A percentile compares a stretch with the other conserved stretches of the same genome.
These are phyloP conservation scores for Clausena lansium DNA, from an alignment of 345 rosid species.

Conservation along the genomic window DNA sequence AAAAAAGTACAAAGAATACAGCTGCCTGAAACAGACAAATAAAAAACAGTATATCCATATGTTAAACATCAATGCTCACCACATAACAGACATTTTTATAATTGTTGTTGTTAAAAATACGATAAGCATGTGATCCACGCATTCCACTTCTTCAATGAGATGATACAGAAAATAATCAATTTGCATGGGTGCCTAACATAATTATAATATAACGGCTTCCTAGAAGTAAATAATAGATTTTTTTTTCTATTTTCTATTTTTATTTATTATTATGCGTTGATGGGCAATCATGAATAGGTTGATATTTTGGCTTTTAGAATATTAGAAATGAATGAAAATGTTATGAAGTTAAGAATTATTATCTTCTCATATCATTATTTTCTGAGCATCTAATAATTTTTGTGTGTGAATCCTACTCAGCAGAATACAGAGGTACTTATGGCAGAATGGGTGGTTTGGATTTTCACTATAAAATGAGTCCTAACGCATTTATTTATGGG, in stretches of 20 bases:
- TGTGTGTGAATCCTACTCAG: too few relatives aligned
- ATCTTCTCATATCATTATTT: too few relatives aligned
- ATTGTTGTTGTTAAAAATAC: not conserved
- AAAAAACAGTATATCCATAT: not conserved
- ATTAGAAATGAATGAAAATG: too few relatives aligned
- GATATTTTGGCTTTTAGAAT: too few relatives aligned
- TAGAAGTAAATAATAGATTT: conserved; percentile 21
- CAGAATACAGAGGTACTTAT: too few relatives aligned
- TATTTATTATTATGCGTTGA: conserved; percentile 1
- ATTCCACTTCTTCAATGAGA: not conserved
- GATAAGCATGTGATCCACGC: conserved; percentile 26
- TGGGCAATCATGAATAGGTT: conserved; percentile 20
- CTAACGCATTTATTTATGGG: too few relatives aligned
- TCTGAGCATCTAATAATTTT: too few relatives aligned
- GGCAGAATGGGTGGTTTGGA: too few relatives aligned
- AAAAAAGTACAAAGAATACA: too few relatives aligned
- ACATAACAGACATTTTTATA: not conserved
- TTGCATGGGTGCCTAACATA: not conserved
- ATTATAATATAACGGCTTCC: not conserved
- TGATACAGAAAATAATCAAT: conserved; percentile 2
- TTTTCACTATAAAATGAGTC: too few relatives aligned
- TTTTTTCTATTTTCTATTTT: not conserved
- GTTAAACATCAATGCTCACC: not conserved
- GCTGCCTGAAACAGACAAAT: not conserved
- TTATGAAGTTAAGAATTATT: too few relatives aligned